Evolutionary conservation across 495 filamentous ascomycete genomes (phyloP), one percentile per base, ranked within the genome.

Genomic region (Hypoxylon fragiforme): DNA sequence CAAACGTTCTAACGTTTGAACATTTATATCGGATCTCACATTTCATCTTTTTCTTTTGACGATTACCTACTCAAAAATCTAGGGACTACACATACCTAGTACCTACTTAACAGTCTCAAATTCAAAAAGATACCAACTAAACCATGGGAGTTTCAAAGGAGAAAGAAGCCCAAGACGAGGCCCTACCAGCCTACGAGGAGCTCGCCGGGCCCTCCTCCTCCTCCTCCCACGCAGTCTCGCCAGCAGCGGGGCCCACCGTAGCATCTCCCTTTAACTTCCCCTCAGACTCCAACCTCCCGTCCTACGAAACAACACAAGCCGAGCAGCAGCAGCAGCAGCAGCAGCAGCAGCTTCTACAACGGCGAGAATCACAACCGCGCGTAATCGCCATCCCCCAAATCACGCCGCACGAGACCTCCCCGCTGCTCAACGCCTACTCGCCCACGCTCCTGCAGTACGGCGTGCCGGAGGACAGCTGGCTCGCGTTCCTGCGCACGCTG

Each of bases 341-440:
- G n/a, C n/a, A n/a, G n/a, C n/a, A n/a, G n/a, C n/a, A n/a, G n/a
- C n/a, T n/a, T n/a, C n/a, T n/a, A n/a, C n/a, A n/a, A n/a, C n/a
- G n/a, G n/a, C n/a, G n/a, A n/a, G n/a, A n/a, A 39, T 30, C 30
- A 39, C 43, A 36, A 7, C 8, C 13, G 35, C 42, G 50, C 6
- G 62, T 63, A 12, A 63, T 70, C 46, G 67, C 57, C 20, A 65
- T 70, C 46, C 67, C 67, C 2, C 67, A 70, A 36, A 41, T 60
- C 43, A 42, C 24, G 6, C 43, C 65, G 9, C 35, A 50, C 12
- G 43, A 57, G 35, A 52, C 57, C 1, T 32, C 60, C 9, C 63
- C 68, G 0, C 65, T 70, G 51, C 52, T 68, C 1, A 35, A 57
- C 18, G 64, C 66, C 7, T 67, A 61, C 46, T 30, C 63, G 12